phyloP scores from a whole-genome alignment of 2,329 filamentous ascomycete species.

The Colletotrichum chlorophyti region DNA sequence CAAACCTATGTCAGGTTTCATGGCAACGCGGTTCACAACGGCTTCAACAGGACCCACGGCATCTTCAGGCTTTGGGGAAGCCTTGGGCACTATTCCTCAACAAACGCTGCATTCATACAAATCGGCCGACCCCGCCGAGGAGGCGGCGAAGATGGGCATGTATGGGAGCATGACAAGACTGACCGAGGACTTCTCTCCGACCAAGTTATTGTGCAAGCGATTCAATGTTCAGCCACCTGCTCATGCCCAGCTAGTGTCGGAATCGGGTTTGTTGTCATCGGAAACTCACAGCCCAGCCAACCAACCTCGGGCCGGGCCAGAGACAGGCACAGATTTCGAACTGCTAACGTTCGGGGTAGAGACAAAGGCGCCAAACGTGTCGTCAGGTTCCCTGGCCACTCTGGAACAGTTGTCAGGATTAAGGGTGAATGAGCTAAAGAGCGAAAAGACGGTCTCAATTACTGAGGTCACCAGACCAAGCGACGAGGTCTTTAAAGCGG shows the following conservation, averaged over 20 bases:
- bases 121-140: conserved; percentile 78
- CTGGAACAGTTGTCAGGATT: neutral
- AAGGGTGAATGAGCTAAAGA: conserved; percentile 21
- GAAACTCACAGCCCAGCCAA: neutral
- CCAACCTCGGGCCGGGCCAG: neutral
- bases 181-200: conserved; percentile 76
- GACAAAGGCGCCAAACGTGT: neutral
- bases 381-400: neutral
- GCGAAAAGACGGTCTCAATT: neutral
- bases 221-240: conserved; percentile 86
- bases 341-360: too few species aligned
- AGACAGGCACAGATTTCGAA: neutral
- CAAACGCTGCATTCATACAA: conserved; percentile 60
- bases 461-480: conserved; percentile 3
- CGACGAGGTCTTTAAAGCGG: conserved; percentile 76
- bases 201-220: conserved; percentile 87
- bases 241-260: conserved; percentile 66
- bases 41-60: conserved; percentile 55
- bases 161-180: conserved; percentile 87
- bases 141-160: conserved; percentile 90
- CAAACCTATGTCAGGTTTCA: conserved; percentile 87
- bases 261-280: conserved; percentile 12
- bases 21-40: conserved; percentile 92
- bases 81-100: conserved; percentile 37
- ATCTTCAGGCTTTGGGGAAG: conserved; percentile 30